Conservation (phyloP, 805 yeast species). For the Starmerella bombicola region DNA sequence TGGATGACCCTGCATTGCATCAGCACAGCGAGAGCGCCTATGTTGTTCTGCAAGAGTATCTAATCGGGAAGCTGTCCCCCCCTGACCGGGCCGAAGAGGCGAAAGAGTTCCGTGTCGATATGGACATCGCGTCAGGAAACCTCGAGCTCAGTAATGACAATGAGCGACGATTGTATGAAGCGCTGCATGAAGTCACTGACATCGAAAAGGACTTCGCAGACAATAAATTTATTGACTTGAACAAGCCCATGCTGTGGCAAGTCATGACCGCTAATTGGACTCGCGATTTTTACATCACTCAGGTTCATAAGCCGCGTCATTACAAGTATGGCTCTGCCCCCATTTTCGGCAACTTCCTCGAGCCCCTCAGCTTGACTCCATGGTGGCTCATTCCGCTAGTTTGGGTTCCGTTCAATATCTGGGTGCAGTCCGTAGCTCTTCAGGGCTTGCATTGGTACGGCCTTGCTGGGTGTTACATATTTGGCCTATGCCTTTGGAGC, state of each 20-base stretch:
- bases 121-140: constrained; percentile 39
- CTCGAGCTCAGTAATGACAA: constrained; percentile 16
- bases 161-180: constrained; percentile 17
- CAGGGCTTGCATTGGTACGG: constrained; percentile 32
- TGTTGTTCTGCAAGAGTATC: constrained; percentile 71
- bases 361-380: constrained; percentile 80
- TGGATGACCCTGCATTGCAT: constrained; percentile 62
- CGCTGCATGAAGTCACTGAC: constrained; percentile 69
- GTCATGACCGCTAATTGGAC: constrained; percentile 62
- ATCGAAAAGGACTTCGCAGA: constrained; percentile 52
- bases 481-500: constrained; percentile 92
- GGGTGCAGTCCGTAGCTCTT: constrained; percentile 48
- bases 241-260: constrained; percentile 69
- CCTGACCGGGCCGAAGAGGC: constrained; percentile 16
- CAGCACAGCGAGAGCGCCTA: constrained; percentile 76
- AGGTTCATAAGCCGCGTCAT: constrained; percentile 95
- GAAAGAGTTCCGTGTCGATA: constrained; percentile 42
- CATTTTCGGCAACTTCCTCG: constrained; percentile 84
- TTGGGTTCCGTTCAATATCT: constrained; percentile 77
- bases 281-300: constrained; percentile 85
- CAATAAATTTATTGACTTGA: constrained; percentile 78
- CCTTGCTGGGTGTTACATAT: constrained; percentile 39
- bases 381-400: constrained; percentile 85
- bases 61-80: constrained; percentile 40
- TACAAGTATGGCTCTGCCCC: constrained; percentile 97